These are phyloP conservation scores for Fusarium kyushuense DNA, from an alignment of 2,329 filamentous ascomycete genomes.

Conservation along the genomic window DNA sequence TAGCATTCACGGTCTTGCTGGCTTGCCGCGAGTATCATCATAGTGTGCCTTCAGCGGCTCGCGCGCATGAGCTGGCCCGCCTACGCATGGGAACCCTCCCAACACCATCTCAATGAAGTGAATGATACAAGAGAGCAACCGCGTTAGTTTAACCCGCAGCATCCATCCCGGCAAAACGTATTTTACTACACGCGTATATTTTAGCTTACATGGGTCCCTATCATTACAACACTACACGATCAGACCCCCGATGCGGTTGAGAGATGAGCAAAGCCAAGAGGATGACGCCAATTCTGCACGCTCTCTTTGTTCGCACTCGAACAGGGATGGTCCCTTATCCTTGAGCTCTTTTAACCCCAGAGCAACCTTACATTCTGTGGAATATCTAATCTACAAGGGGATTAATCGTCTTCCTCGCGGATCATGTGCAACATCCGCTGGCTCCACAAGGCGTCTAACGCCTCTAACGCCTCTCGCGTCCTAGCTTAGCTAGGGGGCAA, in stretches of 20 bases:
- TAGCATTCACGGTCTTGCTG: constrained; percentile 34
- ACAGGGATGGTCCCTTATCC: constrained; percentile 31
- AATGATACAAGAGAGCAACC: constrained; percentile 13
- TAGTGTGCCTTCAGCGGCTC: constrained; percentile 35
- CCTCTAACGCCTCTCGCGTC: constrained; percentile 47
- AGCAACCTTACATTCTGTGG: constrained; percentile 37
- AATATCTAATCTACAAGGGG: constrained; percentile 44
- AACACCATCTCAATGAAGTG: constrained; percentile 14
- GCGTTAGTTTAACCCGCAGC: constrained; percentile 26
- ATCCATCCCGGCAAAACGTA: constrained; percentile 19
- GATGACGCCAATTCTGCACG: constrained; percentile 18
- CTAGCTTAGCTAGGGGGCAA: constrained; percentile 38
- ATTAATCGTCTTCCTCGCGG: constrained; percentile 44
- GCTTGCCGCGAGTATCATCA: constrained; percentile 27
- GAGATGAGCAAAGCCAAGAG: constrained; percentile 9
- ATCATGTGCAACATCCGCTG: constrained; percentile 51
- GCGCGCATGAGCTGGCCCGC: constrained; percentile 42
- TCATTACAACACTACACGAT: constrained; percentile 1
- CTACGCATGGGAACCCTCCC: constrained; percentile 33
- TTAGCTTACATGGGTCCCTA: constrained; percentile 11
- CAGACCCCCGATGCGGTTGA: constrained; percentile 16
- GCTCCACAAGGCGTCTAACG: constrained; percentile 51
- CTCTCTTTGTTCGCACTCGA: constrained; percentile 21
- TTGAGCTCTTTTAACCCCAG: constrained; percentile 29
- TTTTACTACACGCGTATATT: constrained; percentile 29